Evolutionary conservation across 2,329 filamentous ascomycete species (phyloP).

Genomic region (Aureobasidium sp.): DNA sequence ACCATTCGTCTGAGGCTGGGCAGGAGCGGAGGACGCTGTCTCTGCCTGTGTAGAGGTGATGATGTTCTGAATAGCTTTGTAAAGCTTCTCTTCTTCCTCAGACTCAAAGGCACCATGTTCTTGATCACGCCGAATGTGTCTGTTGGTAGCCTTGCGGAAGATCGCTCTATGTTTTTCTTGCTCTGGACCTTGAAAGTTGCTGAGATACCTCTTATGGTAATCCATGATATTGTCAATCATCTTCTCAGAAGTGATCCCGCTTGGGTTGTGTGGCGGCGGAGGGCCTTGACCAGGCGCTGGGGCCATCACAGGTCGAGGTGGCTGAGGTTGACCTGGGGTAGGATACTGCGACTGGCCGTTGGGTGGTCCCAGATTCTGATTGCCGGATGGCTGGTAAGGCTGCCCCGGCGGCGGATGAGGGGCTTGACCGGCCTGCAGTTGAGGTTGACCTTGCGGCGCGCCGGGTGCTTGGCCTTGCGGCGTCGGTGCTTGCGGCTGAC

Average conservation of each 20-base stretch:
- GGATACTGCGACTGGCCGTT: slow-evolving; percentile 5
- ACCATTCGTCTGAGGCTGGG: neutral
- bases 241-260: slow-evolving; percentile 17
- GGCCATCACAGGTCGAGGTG: slow-evolving; percentile 8
- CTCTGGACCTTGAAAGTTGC: slow-evolving; percentile 17
- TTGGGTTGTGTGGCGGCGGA: slow-evolving; percentile 15
- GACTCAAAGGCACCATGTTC: slow-evolving; percentile 17
- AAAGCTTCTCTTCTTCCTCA: slow-evolving; percentile 18
- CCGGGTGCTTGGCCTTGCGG: slow-evolving; percentile 4
- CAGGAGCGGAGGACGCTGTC: slow-evolving; percentile 1
- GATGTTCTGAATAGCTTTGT: slow-evolving; percentile 17
- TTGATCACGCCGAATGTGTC: slow-evolving; percentile 17
- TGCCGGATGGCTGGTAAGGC: neutral
- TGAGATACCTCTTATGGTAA: slow-evolving; percentile 18
- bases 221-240: slow-evolving; percentile 20
- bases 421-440: slow-evolving; percentile 2
- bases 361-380: neutral
- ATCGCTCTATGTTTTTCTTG: slow-evolving; percentile 18
- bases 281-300: neutral
- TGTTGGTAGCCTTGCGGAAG: slow-evolving; percentile 18
- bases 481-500: neutral
- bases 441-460: neutral
- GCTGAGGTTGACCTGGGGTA: neutral
- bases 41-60: slow-evolving; percentile 15
- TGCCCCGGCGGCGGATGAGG: neutral